A percentile compares a stretch with the other conserved stretches of the same genome.
Evolutionary conservation across 306 rosid genomes (phyloP).

Genomic region (Acacia confusa): DNA sequence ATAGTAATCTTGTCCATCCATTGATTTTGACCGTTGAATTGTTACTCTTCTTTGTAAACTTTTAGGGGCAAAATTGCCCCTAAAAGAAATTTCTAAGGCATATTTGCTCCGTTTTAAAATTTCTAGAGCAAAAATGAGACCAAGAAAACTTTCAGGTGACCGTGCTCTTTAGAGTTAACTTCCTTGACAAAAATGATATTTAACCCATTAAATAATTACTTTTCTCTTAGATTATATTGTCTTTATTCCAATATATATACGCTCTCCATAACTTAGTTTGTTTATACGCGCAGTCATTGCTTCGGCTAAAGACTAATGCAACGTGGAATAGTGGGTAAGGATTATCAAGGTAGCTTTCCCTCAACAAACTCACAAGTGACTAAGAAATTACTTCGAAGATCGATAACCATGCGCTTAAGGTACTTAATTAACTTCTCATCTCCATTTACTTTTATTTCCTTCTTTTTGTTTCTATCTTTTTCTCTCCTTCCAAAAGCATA

Average conservation of each 20-base stretch:
- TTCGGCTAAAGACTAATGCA: constrained; percentile 64
- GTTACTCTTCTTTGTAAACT: too few relatives aligned
- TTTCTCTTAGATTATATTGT: too few relatives aligned
- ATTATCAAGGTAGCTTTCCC: constrained; percentile 26
- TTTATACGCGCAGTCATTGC: constrained; percentile 54
- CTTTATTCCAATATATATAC: not conserved
- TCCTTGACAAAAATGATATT: too few relatives aligned
- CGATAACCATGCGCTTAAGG: constrained; percentile 72
- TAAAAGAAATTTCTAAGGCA: too few relatives aligned
- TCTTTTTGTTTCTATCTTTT: not conserved
- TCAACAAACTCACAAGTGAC: constrained; percentile 32
- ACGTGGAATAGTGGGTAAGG: constrained; percentile 43
- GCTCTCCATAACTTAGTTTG: not conserved
- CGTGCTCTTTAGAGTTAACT: too few relatives aligned
- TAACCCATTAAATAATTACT: too few relatives aligned
- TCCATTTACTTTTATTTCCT: not conserved
- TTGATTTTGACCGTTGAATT: too few relatives aligned
- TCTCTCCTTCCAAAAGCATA: not conserved
- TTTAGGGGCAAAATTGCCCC: too few relatives aligned
- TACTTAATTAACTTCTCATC: constrained; percentile 1
- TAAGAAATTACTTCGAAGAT: constrained; percentile 45
- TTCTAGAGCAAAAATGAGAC: too few relatives aligned
- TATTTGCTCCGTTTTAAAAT: too few relatives aligned
- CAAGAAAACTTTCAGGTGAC: too few relatives aligned
- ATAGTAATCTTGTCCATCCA: too few relatives aligned